These are phyloP conservation scores for Trebouxiophyceae sp. DNA, from an alignment of 163 green algal genomes.

Conservation along the genomic window DNA sequence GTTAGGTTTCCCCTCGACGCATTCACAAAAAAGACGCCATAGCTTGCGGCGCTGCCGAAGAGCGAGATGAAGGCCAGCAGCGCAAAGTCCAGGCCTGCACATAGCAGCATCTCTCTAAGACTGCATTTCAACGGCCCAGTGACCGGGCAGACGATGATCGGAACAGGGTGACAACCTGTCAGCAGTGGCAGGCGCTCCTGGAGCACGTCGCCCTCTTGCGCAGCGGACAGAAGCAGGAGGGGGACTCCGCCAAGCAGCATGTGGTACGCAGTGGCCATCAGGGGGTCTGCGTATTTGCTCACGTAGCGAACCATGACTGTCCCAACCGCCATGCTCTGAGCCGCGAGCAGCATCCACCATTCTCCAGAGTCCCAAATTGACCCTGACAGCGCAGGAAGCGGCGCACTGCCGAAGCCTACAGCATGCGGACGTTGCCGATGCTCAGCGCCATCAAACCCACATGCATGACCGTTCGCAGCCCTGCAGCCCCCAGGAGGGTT, in stretches of 20 bases:
- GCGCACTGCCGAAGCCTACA: no score
- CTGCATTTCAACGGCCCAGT: no score
- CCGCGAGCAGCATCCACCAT: slow-evolving; percentile 86
- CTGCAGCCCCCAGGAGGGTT: no score
- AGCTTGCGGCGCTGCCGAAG: slow-evolving; percentile 76
- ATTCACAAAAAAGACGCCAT: slow-evolving; percentile 90
- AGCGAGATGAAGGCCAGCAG: slow-evolving; percentile 76
- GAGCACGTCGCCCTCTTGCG: slow-evolving; percentile 43
- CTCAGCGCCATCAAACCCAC: no score
- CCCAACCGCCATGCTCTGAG: slow-evolving; percentile 86
- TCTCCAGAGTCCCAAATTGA: slow-evolving; percentile 70
- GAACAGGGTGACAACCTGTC: no score
- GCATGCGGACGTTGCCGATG: no score
- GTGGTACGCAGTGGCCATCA: slow-evolving; percentile 81
- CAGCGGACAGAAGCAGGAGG: slow-evolving; percentile 47
- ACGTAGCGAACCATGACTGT: slow-evolving; percentile 55
- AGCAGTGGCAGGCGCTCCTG: slow-evolving; percentile 36
- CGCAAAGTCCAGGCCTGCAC: slow-evolving; percentile 36
- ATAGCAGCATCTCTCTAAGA: no score
- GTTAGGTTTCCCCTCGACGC: slow-evolving; percentile 68
- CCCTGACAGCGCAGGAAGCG: no score
- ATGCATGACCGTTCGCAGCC: no score
- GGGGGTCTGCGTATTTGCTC: slow-evolving; percentile 65
- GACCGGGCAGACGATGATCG: no score
- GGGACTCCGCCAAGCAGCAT: slow-evolving; percentile 82